phyloP scores from a whole-genome alignment of 2,329 filamentous ascomycete genomes.

The Pseudogymnoascus sp. region DNA sequence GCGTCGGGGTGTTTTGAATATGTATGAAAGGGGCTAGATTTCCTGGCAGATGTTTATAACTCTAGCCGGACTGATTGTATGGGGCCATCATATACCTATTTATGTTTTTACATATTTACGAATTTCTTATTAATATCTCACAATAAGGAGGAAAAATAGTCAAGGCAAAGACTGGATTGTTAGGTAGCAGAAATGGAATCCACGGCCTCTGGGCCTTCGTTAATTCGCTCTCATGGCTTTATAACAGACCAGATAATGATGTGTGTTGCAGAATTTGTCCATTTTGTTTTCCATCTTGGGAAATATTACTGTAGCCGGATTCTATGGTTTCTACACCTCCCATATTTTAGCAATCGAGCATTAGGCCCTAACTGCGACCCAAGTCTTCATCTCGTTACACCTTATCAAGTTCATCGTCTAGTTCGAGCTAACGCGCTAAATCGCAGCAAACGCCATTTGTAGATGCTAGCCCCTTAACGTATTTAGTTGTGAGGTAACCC shows the following conservation, averaged over 20 bases:
- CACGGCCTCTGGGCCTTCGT: neutral
- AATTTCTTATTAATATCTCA: neutral
- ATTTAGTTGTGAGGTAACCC: neutral
- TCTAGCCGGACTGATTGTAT: neutral
- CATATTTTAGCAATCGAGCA: neutral
- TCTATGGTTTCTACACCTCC: neutral
- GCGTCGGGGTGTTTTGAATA: neutral
- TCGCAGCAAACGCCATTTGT: neutral
- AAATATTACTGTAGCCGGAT: neutral
- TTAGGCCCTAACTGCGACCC: neutral
- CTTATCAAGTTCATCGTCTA: neutral
- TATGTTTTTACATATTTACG: neutral
- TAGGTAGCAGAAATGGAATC: neutral
- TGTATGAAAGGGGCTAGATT: neutral
- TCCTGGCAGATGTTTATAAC: neutral
- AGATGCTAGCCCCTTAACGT: neutral
- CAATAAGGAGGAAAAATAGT: neutral
- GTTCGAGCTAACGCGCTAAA: neutral
- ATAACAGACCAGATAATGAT: neutral
- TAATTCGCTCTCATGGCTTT: neutral
- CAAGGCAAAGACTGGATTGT: neutral
- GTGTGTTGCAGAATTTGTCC: neutral
- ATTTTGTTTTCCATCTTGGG: neutral
- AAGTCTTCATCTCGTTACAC: neutral
- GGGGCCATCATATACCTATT: neutral